Conservation (phyloP, 352 stramenopile genomes). For the Phytophthora nicotianae region DNA sequence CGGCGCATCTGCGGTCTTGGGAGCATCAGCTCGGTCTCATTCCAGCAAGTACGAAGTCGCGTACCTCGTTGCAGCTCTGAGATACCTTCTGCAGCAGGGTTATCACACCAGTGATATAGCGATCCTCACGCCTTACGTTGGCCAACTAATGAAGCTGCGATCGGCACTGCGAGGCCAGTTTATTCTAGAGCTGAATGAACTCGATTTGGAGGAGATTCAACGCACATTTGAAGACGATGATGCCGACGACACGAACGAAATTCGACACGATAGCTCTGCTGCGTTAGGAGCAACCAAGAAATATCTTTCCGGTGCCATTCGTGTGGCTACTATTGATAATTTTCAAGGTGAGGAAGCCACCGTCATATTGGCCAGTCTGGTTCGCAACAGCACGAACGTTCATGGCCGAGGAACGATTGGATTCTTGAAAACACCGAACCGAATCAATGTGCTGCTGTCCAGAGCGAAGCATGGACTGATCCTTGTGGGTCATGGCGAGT, state of each 20-base stretch:
- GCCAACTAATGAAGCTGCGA: slow-evolving; percentile 73
- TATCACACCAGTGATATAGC: slow-evolving; percentile 68
- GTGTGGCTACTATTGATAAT: slow-evolving; percentile 66
- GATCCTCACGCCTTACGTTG: slow-evolving; percentile 85
- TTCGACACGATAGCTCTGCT: slow-evolving; percentile 2
- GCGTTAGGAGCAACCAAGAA: slow-evolving; percentile 34
- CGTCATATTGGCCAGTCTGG: slow-evolving; percentile 67
- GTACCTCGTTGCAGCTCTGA: slow-evolving; percentile 69
- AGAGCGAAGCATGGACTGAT: slow-evolving; percentile 61
- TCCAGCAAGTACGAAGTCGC: slow-evolving; percentile 72
- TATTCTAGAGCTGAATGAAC: slow-evolving; percentile 43
- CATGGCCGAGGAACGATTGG: slow-evolving; percentile 50
- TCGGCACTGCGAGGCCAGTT: slow-evolving; percentile 44
- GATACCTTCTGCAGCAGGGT: slow-evolving; percentile 74
- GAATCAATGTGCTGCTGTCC: slow-evolving; percentile 75
- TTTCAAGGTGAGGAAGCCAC: slow-evolving; percentile 82
- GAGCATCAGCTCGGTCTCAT: slow-evolving; percentile 47
- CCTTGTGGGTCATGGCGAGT: slow-evolving; percentile 61
- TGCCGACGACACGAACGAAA: slow-evolving; percentile 27
- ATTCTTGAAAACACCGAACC: slow-evolving; percentile 75
- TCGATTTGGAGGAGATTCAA: slow-evolving; percentile 52
- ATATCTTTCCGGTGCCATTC: slow-evolving; percentile 39
- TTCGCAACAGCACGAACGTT: slow-evolving; percentile 58
- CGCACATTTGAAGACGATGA: slow-evolving; percentile 39
- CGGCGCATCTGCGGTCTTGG: slow-evolving; percentile 19